A percentile compares a stretch with the other conserved stretches of the same genome.
phyloP scores from a whole-genome alignment of 495 filamentous ascomycete genomes.

The Aspergillus carlsbadensis region DNA sequence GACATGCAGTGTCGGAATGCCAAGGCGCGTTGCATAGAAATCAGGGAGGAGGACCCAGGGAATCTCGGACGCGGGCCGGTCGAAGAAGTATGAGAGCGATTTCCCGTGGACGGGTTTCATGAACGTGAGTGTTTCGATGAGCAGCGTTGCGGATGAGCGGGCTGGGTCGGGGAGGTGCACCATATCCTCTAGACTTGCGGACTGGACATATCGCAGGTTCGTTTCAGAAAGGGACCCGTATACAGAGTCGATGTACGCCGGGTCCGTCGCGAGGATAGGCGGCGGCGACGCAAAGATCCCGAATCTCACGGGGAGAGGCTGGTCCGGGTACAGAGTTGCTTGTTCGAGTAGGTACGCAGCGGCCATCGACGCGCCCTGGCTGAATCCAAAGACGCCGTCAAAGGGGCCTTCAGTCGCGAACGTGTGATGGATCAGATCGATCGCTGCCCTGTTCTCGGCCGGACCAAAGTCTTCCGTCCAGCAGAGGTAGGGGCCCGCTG shows the following conservation, averaged over 20 bases:
- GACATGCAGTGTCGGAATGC: slow-evolving; percentile 24
- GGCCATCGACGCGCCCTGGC: slow-evolving; percentile 15
- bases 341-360: slow-evolving; percentile 16
- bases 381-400: slow-evolving; percentile 24
- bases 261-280: slow-evolving; percentile 7
- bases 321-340: background rate
- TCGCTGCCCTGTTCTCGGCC: slow-evolving; percentile 9
- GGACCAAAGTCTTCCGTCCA: slow-evolving; percentile 11
- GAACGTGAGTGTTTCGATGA: background rate
- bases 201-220: background rate
- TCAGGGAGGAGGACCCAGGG: slow-evolving; percentile 9
- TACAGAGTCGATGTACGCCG: background rate
- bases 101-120: background rate
- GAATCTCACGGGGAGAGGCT: slow-evolving; percentile 17
- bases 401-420: slow-evolving; percentile 24
- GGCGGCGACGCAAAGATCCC: slow-evolving; percentile 19
- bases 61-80: background rate
- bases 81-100: background rate
- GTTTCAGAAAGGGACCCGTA: background rate
- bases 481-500: slow-evolving; percentile 20
- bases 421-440: slow-evolving; percentile 15
- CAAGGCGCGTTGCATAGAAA: slow-evolving; percentile 7
- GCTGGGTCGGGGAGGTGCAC: slow-evolving; percentile 1
- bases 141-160: background rate
- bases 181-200: slow-evolving; percentile 3